These are phyloP conservation scores for Primulina huaijiensis DNA, from an alignment of 257 asterid species.

Conservation along the genomic window DNA sequence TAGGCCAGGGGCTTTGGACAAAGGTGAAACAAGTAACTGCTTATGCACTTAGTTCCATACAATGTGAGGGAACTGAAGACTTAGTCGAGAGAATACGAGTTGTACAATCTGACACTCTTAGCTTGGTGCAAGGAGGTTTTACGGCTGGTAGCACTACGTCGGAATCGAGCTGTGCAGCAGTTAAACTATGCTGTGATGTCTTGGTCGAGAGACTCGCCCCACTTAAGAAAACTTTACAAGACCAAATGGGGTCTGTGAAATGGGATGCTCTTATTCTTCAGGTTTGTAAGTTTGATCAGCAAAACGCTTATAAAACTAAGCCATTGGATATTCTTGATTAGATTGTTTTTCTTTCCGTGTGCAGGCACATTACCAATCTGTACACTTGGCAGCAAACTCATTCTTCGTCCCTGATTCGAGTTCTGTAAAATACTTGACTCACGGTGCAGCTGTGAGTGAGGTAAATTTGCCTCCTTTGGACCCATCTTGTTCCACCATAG, in stretches of 20 bases:
- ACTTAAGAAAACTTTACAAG: conserved; percentile 45
- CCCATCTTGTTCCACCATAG: no score
- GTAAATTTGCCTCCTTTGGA: conserved; percentile 27
- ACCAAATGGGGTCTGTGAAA: conserved; percentile 45
- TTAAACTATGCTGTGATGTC: conserved; percentile 53
- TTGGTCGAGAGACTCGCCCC: conserved; percentile 56
- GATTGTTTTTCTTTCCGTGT: conserved; percentile 11
- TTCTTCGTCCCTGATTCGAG: conserved; percentile 47
- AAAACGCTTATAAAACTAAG: not conserved
- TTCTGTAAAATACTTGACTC: conserved; percentile 44
- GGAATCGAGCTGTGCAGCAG: conserved; percentile 79
- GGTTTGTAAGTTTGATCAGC: conserved; percentile 34
- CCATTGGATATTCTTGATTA: conserved; percentile 1
- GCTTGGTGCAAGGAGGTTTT: conserved; percentile 63
- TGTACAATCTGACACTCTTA: conserved; percentile 65
- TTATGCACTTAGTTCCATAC: conserved; percentile 47
- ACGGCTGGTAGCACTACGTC: conserved; percentile 80
- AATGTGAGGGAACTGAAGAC: conserved; percentile 45
- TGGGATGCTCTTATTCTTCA: conserved; percentile 58
- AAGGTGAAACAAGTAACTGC: conserved; percentile 71
- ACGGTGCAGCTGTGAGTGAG: conserved; percentile 74
- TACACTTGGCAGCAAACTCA: conserved; percentile 52
- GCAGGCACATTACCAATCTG: conserved; percentile 47
- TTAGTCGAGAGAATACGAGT: conserved; percentile 64
- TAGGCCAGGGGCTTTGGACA: conserved; percentile 84